Conservation (phyloP, 202 grass and related monocot genomes). For the Setaria italica region DNA sequence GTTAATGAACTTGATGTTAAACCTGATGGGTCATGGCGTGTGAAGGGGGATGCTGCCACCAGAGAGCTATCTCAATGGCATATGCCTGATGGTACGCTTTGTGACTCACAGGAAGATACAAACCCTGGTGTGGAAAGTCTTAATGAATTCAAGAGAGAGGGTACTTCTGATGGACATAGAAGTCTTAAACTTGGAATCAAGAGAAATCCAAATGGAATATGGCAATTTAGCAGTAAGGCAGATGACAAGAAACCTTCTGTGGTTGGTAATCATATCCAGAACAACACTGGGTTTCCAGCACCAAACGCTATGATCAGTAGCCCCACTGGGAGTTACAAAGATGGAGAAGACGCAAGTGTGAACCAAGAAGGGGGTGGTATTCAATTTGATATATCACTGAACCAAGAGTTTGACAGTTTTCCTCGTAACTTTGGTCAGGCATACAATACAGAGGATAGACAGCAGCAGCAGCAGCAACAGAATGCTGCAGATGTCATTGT, state of each 20-base stretch:
- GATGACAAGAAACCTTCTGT: conserved; percentile 59
- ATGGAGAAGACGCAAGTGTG: conserved; percentile 85
- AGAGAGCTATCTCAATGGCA: conserved; percentile 88
- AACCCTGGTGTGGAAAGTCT: conserved; percentile 48
- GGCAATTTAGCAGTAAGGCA: conserved; percentile 74
- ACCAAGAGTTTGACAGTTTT: conserved; percentile 78
- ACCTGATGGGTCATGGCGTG: conserved; percentile 94
- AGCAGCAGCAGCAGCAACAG: conserved; percentile 47
- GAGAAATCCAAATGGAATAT: conserved; percentile 72
- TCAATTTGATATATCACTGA: conserved; percentile 75
- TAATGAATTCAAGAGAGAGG: conserved; percentile 66
- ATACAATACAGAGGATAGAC: conserved; percentile 66
- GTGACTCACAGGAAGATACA: conserved; percentile 47
- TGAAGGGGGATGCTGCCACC: conserved; percentile 71
- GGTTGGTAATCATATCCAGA: conserved; percentile 53
- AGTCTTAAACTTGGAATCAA: conserved; percentile 81
- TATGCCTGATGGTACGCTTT: conserved; percentile 83
- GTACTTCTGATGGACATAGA: conserved; percentile 66
- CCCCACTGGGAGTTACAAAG: conserved; percentile 69
- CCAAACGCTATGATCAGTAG: conserved; percentile 69
- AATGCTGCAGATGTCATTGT: conserved; percentile 72
- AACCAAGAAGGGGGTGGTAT: conserved; percentile 76
- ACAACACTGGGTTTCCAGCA: conserved; percentile 56
- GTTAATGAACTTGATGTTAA: conserved; percentile 94
- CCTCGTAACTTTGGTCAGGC: conserved; percentile 53